Evolutionary conservation across 192 early-diverging fungal genomes (phyloP), one percentile per base, ranked within the genome.

Genomic region (Chytriomyces sp.): DNA sequence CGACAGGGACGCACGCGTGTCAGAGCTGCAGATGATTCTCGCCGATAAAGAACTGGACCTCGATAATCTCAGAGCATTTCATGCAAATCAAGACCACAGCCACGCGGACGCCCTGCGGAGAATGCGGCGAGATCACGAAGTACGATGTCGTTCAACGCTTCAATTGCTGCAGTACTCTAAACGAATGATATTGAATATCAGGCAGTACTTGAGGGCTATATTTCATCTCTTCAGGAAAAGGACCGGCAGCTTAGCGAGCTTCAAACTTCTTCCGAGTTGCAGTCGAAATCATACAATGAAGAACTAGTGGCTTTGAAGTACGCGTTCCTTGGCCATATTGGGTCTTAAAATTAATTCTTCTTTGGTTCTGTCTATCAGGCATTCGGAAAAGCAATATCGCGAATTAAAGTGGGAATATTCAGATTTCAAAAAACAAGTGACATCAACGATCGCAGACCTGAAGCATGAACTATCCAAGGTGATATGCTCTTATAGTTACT

Each of bases 21-120:
- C 61, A 31, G 81, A 82, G 31, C 74, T 82, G 12, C 66, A 74
- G 34, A 69, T 73, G 7, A 3, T 67, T 4, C 65, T 82, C 3
- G 70, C 58, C 41, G 78, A 79, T 32, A 71, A 69, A 32, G 19
- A 39, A 7, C 37, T 44, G 49, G 78, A 79, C 19, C 38, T 80
- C 10, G 54, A 72, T 8, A 63, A 58, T 30, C 26, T 77, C 3
- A 75, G 61, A 44, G 25, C 63, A 26, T 59, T 80, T 3, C 41
- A 71, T n/a, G 64, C 63, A n/a, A 63, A 58, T 17, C 78, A 82
- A 54, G 81, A 82, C 30, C 65, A 70, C 52, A 57, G 75, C 39
- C 77, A 82, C 54, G n/a, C 59, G 30, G 81, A 82, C 5, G 28
- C 52, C 4, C 5, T 77, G 19, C 41, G 76, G 14, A 75, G 61